Evolutionary conservation across 2,329 filamentous ascomycete species (phyloP).

Genomic region (Alternaria panax): DNA sequence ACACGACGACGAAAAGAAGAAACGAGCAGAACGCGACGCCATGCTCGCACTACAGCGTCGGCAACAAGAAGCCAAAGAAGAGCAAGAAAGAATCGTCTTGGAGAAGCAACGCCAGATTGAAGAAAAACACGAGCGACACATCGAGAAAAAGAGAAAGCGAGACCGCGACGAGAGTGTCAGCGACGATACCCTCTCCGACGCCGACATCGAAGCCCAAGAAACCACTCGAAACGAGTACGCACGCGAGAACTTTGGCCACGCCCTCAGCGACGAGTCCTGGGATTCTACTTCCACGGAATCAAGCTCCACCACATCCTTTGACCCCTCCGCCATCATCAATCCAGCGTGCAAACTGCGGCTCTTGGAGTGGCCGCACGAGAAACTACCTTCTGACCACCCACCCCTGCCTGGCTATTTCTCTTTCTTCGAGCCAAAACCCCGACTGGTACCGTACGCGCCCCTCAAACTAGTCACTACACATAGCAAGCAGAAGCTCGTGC

Average conservation of each 20-base stretch:
- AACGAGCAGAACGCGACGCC: slow-evolving; percentile 14
- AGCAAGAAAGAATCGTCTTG: slow-evolving; percentile 16
- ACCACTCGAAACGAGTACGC: slow-evolving; percentile 5
- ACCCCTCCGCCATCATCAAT: slow-evolving; percentile 10
- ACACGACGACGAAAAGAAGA: slow-evolving; percentile 22
- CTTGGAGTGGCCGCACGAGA: slow-evolving; percentile 36
- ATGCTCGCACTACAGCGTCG: slow-evolving; percentile 17
- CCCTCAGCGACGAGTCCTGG: slow-evolving; percentile 30
- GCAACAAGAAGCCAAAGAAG: slow-evolving; percentile 17
- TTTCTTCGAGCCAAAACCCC: slow-evolving; percentile 2
- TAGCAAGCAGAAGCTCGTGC: slow-evolving; percentile 30
- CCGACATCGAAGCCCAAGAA: background rate
- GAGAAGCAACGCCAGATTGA: slow-evolving; percentile 1
- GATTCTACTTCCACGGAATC: slow-evolving; percentile 30
- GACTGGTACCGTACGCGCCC: slow-evolving; percentile 33
- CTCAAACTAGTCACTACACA: slow-evolving; percentile 34
- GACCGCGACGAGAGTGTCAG: slow-evolving; percentile 26
- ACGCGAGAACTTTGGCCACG: slow-evolving; percentile 10
- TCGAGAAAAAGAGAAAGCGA: slow-evolving; percentile 13
- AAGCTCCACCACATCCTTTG: background rate
- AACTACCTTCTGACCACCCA: slow-evolving; percentile 13
- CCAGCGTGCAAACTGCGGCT: slow-evolving; percentile 31
- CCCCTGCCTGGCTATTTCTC: slow-evolving; percentile 14
- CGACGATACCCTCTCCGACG: slow-evolving; percentile 16
- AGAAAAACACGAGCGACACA: slow-evolving; percentile 16